Conservation (phyloP, 768 basidiomycete species). For the Leccinum sublutescens region DNA sequence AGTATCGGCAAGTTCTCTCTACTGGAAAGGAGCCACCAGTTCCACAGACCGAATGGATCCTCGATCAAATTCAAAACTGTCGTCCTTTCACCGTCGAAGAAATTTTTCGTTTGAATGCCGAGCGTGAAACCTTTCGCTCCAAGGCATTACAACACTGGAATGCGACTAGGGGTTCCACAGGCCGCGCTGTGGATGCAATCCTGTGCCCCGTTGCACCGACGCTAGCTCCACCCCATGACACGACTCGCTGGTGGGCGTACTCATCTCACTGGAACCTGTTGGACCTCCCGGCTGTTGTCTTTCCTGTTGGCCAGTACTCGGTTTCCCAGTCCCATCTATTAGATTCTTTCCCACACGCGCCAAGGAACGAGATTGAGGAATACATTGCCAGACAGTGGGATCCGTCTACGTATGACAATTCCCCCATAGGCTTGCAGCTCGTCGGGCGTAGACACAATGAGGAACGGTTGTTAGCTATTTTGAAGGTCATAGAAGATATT, state of each 20-base stretch:
- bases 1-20: slow-evolving; percentile 40
- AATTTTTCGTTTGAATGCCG: slow-evolving; percentile 43
- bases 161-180: slow-evolving; percentile 34
- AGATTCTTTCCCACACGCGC: slow-evolving; percentile 14
- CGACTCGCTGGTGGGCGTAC: slow-evolving; percentile 50
- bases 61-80: slow-evolving; percentile 39
- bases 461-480: slow-evolving; percentile 46
- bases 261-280: slow-evolving; percentile 53
- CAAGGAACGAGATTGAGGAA: slow-evolving; percentile 38
- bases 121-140: slow-evolving; percentile 42
- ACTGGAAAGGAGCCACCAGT: slow-evolving; percentile 37
- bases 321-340: slow-evolving; percentile 21
- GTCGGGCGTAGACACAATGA: slow-evolving; percentile 51
- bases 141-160: slow-evolving; percentile 47
- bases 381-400: slow-evolving; percentile 41
- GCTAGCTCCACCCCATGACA: slow-evolving; percentile 47
- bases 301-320: slow-evolving; percentile 42
- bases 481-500: slow-evolving; percentile 38
- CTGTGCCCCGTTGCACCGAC: slow-evolving; percentile 47
- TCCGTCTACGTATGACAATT: slow-evolving; percentile 41
- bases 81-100: slow-evolving; percentile 40
- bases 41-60: slow-evolving; percentile 44
- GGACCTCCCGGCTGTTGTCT: slow-evolving; percentile 47
- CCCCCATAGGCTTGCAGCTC: slow-evolving; percentile 47
- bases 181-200: slow-evolving; percentile 47